Percentiles rank a stretch among this genome's conserved stretches.
Evolutionary conservation across 768 basidiomycete genomes (phyloP).

Genomic region (Dictyophora rubrovolvata): DNA sequence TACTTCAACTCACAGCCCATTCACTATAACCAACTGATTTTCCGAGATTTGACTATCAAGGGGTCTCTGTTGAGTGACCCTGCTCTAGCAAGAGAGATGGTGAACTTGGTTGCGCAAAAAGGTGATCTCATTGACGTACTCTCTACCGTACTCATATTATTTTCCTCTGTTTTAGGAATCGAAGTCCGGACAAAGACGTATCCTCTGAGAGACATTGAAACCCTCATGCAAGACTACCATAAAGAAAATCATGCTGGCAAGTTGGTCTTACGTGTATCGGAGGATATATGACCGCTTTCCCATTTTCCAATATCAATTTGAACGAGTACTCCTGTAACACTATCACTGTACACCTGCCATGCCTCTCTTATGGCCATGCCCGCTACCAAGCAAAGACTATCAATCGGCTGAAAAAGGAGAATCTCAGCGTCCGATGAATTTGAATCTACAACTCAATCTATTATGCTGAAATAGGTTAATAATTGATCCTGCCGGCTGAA

Average conservation of each 20-base stretch:
- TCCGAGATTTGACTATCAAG: constrained; percentile 4
- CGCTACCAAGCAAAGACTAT: too few relatives aligned
- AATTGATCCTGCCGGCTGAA: too few relatives aligned
- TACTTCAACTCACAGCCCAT: neutral
- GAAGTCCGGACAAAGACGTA: constrained; percentile 5
- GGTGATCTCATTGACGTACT: neutral
- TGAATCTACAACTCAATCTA: too few relatives aligned
- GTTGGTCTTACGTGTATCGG: constrained; percentile 2
- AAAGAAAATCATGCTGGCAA: constrained; percentile 6
- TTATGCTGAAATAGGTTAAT: too few relatives aligned
- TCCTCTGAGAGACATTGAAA: constrained; percentile 2
- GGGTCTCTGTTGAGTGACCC: neutral
- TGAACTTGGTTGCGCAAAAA: neutral
- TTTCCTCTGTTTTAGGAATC: neutral
- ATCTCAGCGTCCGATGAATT: too few relatives aligned
- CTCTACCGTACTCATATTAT: neutral
- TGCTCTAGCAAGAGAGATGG: constrained; percentile 1
- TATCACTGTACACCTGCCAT: too few relatives aligned
- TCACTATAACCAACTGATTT: neutral
- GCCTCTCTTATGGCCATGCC: too few relatives aligned
- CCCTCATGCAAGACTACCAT: constrained; percentile 2
- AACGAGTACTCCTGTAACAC: too few relatives aligned
- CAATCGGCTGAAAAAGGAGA: too few relatives aligned
- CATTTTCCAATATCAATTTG: too few relatives aligned
- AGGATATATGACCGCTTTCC: constrained; percentile 2